Percentiles rank a stretch among this genome's conserved stretches.
phyloP scores from a whole-genome alignment of 345 rosid genomes.

The Gossypium stocksii region DNA sequence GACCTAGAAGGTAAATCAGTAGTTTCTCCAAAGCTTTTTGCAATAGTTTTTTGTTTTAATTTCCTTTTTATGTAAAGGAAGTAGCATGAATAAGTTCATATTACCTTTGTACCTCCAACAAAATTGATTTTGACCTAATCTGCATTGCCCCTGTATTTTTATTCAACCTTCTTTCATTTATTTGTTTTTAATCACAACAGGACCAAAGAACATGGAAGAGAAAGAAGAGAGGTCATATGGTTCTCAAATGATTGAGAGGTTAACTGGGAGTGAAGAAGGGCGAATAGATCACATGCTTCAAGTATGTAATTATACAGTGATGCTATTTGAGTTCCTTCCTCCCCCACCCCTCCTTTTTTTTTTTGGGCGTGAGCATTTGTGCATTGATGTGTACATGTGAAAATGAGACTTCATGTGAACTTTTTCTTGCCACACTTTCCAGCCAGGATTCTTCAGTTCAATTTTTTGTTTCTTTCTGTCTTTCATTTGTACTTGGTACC shows the following conservation, averaged over 20 bases:
- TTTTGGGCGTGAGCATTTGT: neutral
- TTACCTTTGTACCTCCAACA: neutral
- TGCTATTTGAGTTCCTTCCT: neutral
- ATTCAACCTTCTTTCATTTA: constrained; percentile 12
- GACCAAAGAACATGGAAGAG: constrained; percentile 38
- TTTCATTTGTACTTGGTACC: neutral
- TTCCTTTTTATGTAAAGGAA: neutral
- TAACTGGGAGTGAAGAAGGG: constrained; percentile 76
- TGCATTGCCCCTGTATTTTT: neutral
- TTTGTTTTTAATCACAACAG: constrained; percentile 31
- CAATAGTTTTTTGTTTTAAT: neutral
- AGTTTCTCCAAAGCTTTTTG: neutral
- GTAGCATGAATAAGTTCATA: neutral
- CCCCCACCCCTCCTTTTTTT: neutral
- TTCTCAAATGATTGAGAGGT: constrained; percentile 71
- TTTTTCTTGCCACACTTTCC: neutral
- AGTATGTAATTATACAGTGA: constrained; percentile 35
- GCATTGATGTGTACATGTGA: neutral
- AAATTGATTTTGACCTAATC: neutral
- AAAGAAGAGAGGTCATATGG: constrained; percentile 69
- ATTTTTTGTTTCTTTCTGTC: neutral
- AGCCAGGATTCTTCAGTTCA: neutral
- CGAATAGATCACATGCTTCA: constrained; percentile 92
- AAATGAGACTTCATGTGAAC: neutral
- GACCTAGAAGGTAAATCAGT: constrained; percentile 50